These are phyloP conservation scores for Kickxella alabastrina DNA, from an alignment of 192 early-diverging fungal genomes.

Conservation along the genomic window DNA sequence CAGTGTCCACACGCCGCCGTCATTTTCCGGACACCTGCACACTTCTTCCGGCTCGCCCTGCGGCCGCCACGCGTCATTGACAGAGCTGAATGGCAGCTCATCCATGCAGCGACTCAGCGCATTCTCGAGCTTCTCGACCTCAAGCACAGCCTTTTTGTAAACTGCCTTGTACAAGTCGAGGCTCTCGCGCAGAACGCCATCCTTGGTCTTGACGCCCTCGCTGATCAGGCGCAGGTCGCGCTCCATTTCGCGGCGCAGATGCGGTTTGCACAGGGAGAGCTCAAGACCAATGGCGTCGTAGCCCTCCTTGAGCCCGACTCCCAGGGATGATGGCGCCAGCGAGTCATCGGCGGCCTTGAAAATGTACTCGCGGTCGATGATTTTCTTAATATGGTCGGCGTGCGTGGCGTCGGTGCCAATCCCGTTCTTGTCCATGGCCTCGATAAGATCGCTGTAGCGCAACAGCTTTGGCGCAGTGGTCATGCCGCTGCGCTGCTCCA, in stretches of 20 bases:
- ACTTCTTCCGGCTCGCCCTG: slow-evolving; percentile 12
- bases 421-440: slow-evolving; percentile 86
- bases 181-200: slow-evolving; percentile 64
- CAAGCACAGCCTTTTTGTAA: slow-evolving; percentile 54
- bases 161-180: slow-evolving; percentile 70
- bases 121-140: slow-evolving; percentile 51
- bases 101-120: slow-evolving; percentile 42
- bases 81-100: slow-evolving; percentile 3
- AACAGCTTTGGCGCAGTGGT: slow-evolving; percentile 75
- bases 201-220: slow-evolving; percentile 60
- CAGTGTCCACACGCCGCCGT: slow-evolving; percentile 11
- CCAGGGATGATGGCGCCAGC: slow-evolving; percentile 75
- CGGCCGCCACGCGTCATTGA: slow-evolving; percentile 10
- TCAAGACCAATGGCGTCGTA: slow-evolving; percentile 87
- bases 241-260: slow-evolving; percentile 83
- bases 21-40: slow-evolving; percentile 19
- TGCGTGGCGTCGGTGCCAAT: slow-evolving; percentile 99
- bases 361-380: slow-evolving; percentile 83
- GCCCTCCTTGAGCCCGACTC: slow-evolving; percentile 79
- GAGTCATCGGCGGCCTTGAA: slow-evolving; percentile 58
- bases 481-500: slow-evolving; percentile 62
- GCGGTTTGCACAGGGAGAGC: slow-evolving; percentile 82
- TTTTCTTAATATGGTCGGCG: slow-evolving; percentile 91
- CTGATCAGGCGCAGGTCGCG: slow-evolving; percentile 71
- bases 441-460: slow-evolving; percentile 83